Evolutionary conservation across 1,139 yeast genomes (phyloP), one percentile per base, ranked within the genome.

Genomic region (Taphrina confusa): DNA sequence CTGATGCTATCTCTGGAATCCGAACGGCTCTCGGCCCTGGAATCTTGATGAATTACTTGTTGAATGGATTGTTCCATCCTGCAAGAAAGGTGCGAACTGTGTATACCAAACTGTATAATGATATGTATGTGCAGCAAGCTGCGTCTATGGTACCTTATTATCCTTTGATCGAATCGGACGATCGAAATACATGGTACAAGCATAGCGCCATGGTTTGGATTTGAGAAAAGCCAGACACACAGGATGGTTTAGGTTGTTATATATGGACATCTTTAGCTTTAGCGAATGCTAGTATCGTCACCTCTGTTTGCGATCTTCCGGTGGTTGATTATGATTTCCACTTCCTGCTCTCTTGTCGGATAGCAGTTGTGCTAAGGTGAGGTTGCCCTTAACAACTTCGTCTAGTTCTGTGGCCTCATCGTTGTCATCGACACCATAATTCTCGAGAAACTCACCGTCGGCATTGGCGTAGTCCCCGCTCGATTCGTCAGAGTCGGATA

Each of bases 21-120:
- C 76, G 94, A 46, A 76, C 80, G 60, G 85, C 85, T 0, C 72
- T 91, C 18, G 98, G 99, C 0, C 79, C 82, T 9, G 96, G 96
- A 0, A 68, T 82, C 1, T 78, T 85, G 62, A 72, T 86, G 76
- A 84, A 87, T 67, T 92, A 94, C 71, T 68, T 87, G 0, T 33
- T 62, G 31, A 60, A 60, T 14, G 64, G 64, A 0, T 74, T 94
- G 27, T 92, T 90, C 71, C 98, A 94, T 68, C 95, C 97, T 0
- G 96, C 98, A 0, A 77, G 85, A 61, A 87, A 85, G 68, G 98
- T 94, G 0, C 77, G 98, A 65, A 75, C 74, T 1, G 84, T 95
- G 0, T 94, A 86, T 71, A 94, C 98, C 97, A 82, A 80, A 66
- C 71, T 91, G 31, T 91, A 82, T 75, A 91, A 92, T 67, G 74